Conservation (phyloP, 2,329 filamentous ascomycete genomes). For the Acrocalymma vagum region DNA sequence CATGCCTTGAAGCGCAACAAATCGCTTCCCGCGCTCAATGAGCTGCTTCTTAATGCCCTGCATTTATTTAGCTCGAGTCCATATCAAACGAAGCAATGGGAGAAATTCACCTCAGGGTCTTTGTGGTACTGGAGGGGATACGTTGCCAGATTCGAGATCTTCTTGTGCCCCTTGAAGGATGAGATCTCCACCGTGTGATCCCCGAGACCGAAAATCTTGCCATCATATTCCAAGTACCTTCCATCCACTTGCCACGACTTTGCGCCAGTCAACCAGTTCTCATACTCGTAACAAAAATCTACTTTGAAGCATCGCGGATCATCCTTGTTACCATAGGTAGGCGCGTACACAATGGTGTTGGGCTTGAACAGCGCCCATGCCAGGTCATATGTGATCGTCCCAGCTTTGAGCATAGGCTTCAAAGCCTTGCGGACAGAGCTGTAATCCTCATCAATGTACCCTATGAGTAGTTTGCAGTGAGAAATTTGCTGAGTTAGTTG, state of each 20-base stretch:
- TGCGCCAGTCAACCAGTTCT: conserved; percentile 70
- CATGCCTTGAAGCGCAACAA: conserved; percentile 80
- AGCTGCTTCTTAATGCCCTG: conserved; percentile 69
- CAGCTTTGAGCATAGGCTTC: conserved; percentile 80
- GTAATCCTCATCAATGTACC: conserved; percentile 85
- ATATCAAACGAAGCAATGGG: background rate
- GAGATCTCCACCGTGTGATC: conserved; percentile 73
- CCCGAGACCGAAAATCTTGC: conserved; percentile 83
- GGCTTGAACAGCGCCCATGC: conserved; percentile 92
- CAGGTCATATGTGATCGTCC: conserved; percentile 87
- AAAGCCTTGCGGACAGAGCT: conserved; percentile 79
- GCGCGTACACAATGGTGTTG: conserved; percentile 78
- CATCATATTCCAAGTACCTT: conserved; percentile 85
- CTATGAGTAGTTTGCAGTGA: conserved; percentile 76
- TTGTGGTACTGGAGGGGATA: conserved; percentile 85
- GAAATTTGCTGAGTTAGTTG: conserved; percentile 66
- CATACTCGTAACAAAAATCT: conserved; percentile 76
- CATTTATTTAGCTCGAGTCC: background rate
- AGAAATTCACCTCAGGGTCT: conserved; percentile 61
- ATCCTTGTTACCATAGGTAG: conserved; percentile 78
- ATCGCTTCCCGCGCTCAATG: conserved; percentile 84
- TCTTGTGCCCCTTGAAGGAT: conserved; percentile 80
- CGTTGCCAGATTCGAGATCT: conserved; percentile 79
- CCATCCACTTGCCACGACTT: conserved; percentile 81
- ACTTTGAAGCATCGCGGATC: conserved; percentile 85